These are phyloP conservation scores for Aspergillus panamensis DNA, from an alignment of 495 filamentous ascomycete genomes.

Conservation along the genomic window DNA sequence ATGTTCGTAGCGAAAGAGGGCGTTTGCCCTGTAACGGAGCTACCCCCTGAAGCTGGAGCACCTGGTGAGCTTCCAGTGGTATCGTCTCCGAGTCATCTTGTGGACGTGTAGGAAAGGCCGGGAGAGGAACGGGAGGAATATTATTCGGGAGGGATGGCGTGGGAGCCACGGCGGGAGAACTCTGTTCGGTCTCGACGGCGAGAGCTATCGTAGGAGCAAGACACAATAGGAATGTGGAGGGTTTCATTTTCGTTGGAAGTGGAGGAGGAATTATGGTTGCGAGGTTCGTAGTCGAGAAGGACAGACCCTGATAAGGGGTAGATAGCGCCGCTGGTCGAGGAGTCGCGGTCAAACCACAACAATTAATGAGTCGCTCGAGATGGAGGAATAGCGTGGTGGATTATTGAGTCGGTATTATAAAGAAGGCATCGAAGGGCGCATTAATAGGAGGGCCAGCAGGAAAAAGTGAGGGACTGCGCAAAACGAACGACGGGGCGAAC, in stretches of 20 bases:
- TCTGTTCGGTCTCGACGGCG: slow-evolving; percentile 27
- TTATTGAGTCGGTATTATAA: not conserved
- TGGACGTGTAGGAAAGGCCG: slow-evolving; percentile 16
- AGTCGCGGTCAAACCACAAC: not conserved
- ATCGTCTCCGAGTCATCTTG: slow-evolving; percentile 9
- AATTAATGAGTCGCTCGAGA: not conserved
- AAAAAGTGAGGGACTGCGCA: not conserved
- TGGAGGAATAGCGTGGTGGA: not conserved
- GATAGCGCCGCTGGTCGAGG: not conserved
- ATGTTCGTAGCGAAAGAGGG: slow-evolving; percentile 21
- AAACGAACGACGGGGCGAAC: slow-evolving; percentile 1
- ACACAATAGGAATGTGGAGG: slow-evolving; percentile 27
- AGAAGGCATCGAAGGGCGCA: not conserved
- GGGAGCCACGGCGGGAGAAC: slow-evolving; percentile 19
- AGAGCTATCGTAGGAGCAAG: slow-evolving; percentile 35
- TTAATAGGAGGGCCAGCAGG: not conserved
- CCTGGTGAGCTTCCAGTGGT: slow-evolving; percentile 12
- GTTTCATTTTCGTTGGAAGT: slow-evolving; percentile 30
- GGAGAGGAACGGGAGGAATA: slow-evolving; percentile 30
- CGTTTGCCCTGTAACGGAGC: slow-evolving; percentile 8
- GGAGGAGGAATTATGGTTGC: not conserved
- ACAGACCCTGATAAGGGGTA: not conserved
- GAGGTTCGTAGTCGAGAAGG: not conserved
- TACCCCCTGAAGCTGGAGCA: slow-evolving; percentile 11
- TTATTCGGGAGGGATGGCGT: slow-evolving; percentile 27